Base-by-base conservation (phyloP, 2,329 filamentous ascomycete species). In the Emergomyces africanus region DNA sequence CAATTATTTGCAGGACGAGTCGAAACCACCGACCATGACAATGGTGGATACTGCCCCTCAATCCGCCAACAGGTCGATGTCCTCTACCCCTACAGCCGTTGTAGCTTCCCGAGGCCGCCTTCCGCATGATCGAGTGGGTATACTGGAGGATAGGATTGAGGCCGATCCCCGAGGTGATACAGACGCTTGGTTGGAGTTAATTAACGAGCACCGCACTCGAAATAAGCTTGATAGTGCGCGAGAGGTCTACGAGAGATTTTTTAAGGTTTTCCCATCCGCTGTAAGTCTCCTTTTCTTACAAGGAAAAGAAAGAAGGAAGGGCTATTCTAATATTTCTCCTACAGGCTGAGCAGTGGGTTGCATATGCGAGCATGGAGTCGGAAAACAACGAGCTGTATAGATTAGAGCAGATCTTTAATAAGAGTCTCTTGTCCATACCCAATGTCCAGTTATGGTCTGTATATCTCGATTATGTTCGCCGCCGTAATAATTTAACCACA, bases 401-500 rank as follows among this genome's bases (percentile, higher is more conserved):
- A 53, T 85, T 95, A 18, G 92, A 96, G 72, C 80, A 84, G 57
- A 85, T 99, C 25, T 96, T 99, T 71, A 84, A 83, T 63, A 83
- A 84, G 65, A 90, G 88, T 37, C 82, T 99, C 44, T 80, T 90
- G 65, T 82, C 82, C 9, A 86, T 94, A 23, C 86, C 89, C 12
- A 89, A 92, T 70, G 87, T 97, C 44, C 83, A 88, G 62, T 81
- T 99, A 23, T 99, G 91, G 90, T 90, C 88, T 6, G 83, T 90
- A 37, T 99, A 99, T 71, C 83, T 99, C 62, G 90, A 96, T 73
- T 96, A 97, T 71, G 89, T 97, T 63, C 89, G 94, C 57, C 87
- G 94, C 54, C 83, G 89, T 64, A 94, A 96, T 72, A 92, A 95
- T 64, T 78, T 97, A 61, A 90, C 81, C 49, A 85, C 87, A 67